These are phyloP conservation scores for Clonostachys chloroleuca DNA, from an alignment of 2,329 filamentous ascomycete genomes.

Conservation along the genomic window DNA sequence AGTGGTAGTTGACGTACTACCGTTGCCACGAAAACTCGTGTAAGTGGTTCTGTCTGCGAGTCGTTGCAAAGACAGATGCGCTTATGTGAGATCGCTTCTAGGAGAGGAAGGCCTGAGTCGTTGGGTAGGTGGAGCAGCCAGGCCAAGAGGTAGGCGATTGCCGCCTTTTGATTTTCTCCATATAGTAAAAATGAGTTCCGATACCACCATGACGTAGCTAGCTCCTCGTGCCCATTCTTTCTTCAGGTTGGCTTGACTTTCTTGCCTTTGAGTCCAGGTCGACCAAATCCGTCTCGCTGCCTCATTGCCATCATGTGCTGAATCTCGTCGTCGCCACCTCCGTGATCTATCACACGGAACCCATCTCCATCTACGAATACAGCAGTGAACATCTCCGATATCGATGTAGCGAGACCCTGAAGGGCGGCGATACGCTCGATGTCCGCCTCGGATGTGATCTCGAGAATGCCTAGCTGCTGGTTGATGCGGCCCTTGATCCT, in stretches of 20 bases:
- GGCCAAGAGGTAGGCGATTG: too few relatives aligned
- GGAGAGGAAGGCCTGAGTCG: too few relatives aligned
- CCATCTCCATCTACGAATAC: slow-evolving; percentile 78
- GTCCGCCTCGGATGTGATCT: slow-evolving; percentile 73
- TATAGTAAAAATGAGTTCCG: too few relatives aligned
- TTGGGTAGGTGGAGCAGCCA: too few relatives aligned
- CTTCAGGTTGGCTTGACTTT: neutral
- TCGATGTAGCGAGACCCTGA: slow-evolving; percentile 65
- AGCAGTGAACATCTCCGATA: slow-evolving; percentile 64
- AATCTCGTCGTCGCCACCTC: slow-evolving; percentile 14
- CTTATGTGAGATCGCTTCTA: too few relatives aligned
- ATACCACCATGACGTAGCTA: too few relatives aligned
- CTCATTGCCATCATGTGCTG: neutral
- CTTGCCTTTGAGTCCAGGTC: neutral
- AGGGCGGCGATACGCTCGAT: slow-evolving; percentile 71
- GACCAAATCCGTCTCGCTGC: neutral
- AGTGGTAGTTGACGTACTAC: too few relatives aligned
- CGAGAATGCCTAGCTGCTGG: slow-evolving; percentile 78
- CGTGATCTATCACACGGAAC: slow-evolving; percentile 30
- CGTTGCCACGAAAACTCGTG: too few relatives aligned
- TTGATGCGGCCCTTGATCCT: slow-evolving; percentile 86
- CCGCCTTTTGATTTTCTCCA: too few relatives aligned
- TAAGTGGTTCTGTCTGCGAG: too few relatives aligned
- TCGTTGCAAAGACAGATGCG: too few relatives aligned
- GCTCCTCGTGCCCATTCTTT: too few relatives aligned